phyloP scores from a whole-genome alignment of 2,329 filamentous ascomycete species.

The Ambrosiella beaveri region DNA sequence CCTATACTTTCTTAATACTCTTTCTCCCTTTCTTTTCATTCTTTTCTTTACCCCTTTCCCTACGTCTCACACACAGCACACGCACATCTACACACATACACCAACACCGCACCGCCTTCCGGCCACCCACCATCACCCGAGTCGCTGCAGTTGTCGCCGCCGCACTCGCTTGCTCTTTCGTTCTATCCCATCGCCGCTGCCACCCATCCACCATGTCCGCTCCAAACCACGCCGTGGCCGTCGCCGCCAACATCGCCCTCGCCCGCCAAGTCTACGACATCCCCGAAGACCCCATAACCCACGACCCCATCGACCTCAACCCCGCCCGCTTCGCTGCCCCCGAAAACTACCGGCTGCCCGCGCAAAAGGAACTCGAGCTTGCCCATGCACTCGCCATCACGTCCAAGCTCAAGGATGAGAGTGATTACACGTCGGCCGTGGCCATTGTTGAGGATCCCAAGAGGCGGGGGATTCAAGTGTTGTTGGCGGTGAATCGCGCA shows the following conservation, averaged over 20 bases:
- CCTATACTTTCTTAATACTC: not conserved
- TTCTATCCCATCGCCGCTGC: not conserved
- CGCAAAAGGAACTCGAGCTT: constrained; percentile 11
- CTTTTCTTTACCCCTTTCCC: not conserved
- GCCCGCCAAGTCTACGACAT: constrained; percentile 13
- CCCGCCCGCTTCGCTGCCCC: not conserved
- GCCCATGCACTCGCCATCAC: constrained; percentile 10
- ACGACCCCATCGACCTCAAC: constrained; percentile 7
- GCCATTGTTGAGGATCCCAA: constrained; percentile 9
- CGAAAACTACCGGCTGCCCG: constrained; percentile 6
- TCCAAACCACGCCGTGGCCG: not conserved
- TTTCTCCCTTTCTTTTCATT: not conserved
- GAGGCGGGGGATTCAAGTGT: constrained; percentile 3
- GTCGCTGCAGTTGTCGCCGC: not conserved
- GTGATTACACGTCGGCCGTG: constrained; percentile 11
- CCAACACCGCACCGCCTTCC: not conserved
- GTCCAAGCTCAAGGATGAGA: constrained; percentile 12
- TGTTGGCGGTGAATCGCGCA: constrained; percentile 11
- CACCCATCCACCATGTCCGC: not conserved
- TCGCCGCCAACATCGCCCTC: constrained; percentile 11
- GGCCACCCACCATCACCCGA: not conserved
- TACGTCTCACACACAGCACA: not conserved
- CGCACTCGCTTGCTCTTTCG: too few relatives aligned
- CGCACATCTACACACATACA: not conserved
- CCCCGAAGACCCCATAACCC: constrained; percentile 9